Conservation (phyloP, 139 green algal genomes). For the Coelastrella sp. region DNA sequence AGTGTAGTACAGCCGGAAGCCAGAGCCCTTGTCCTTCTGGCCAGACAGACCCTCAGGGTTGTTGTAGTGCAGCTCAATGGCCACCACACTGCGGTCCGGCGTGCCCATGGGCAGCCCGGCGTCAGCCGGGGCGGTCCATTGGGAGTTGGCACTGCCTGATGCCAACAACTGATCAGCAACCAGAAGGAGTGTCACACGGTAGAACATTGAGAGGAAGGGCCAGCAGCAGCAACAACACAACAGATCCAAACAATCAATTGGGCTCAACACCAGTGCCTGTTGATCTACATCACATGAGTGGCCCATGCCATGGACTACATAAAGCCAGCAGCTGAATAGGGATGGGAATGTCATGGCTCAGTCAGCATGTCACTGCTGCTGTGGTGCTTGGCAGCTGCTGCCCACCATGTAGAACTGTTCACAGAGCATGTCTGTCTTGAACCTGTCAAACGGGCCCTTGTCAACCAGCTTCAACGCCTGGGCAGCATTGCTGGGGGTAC, state of each 20-base stretch:
- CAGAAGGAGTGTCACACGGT: not conserved
- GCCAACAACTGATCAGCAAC: slow-evolving; percentile 1
- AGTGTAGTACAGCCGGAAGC: slow-evolving; percentile 31
- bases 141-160: not conserved
- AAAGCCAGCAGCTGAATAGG: not conserved
- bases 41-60: slow-evolving; percentile 33
- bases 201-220: not conserved
- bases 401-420: slow-evolving; percentile 43
- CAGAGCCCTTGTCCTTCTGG: slow-evolving; percentile 31
- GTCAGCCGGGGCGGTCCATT: not conserved
- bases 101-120: slow-evolving; percentile 32
- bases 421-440: slow-evolving; percentile 27
- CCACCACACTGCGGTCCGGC: not conserved
- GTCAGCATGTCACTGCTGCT: not conserved
- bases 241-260: not conserved
- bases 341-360: not conserved
- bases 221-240: not conserved
- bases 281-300: not conserved
- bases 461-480: not conserved
- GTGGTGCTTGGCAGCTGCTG: not conserved
- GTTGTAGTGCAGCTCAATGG: slow-evolving; percentile 52
- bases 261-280: no score
- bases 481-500: not conserved
- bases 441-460: slow-evolving; percentile 5
- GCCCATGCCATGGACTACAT: not conserved